Evolutionary conservation across 2,329 filamentous ascomycete genomes (phyloP).

Genomic region (Pleomassaria siparia): DNA sequence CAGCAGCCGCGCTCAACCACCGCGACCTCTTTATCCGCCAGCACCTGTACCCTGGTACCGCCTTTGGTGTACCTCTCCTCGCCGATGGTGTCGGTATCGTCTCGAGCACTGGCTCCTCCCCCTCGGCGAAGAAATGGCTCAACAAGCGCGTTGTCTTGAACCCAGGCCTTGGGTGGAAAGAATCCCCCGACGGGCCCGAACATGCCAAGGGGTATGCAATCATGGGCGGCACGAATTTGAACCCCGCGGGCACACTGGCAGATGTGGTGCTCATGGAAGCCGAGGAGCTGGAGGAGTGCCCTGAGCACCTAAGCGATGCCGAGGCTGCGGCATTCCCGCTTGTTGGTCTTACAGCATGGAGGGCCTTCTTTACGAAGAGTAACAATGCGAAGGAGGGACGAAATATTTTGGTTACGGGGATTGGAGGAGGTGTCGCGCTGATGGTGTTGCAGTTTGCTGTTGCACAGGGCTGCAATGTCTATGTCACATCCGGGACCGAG

Average conservation of each 20-base stretch:
- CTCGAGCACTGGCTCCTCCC: constrained; percentile 59
- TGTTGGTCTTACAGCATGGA: constrained; percentile 84
- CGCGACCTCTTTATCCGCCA: constrained; percentile 93
- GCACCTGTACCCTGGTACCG: constrained; percentile 83
- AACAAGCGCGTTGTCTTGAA: constrained; percentile 75
- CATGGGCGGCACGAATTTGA: constrained; percentile 67
- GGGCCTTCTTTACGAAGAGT: constrained; percentile 79
- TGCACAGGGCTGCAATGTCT: constrained; percentile 73
- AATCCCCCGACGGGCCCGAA: constrained; percentile 73
- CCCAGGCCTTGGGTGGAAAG: constrained; percentile 76
- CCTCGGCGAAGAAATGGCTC: constrained; percentile 58
- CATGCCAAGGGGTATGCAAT: constrained; percentile 60
- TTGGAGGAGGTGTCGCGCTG: constrained; percentile 88
- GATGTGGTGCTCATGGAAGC: constrained; percentile 72
- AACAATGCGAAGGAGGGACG: constrained; percentile 63
- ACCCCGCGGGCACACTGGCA: constrained; percentile 69
- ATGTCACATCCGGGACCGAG: constrained; percentile 72
- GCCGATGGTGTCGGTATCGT: constrained; percentile 82
- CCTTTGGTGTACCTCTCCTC: constrained; percentile 76
- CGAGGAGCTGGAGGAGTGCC: constrained; percentile 73
- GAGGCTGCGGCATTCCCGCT: constrained; percentile 85
- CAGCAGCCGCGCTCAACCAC: constrained; percentile 86
- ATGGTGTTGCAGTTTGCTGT: constrained; percentile 79
- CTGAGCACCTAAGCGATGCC: constrained; percentile 67
- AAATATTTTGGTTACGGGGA: constrained; percentile 85